Evolutionary conservation across 2,329 filamentous ascomycete genomes (phyloP), one percentile per base, ranked within the genome.

Genomic region (Penicillium corylophilum): DNA sequence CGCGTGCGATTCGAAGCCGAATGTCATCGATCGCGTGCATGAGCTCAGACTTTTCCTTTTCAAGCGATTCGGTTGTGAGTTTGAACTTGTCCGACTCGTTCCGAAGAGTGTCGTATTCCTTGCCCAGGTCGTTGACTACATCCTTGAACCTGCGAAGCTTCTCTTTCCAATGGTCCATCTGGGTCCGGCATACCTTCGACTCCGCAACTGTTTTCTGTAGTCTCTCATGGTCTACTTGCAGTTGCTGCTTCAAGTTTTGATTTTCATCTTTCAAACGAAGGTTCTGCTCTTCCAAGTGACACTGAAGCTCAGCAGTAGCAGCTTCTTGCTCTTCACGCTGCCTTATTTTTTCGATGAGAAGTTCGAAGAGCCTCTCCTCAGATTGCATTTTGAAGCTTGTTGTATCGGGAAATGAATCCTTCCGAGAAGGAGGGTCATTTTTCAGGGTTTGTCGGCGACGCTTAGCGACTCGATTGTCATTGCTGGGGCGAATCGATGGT

Each of bases 341-440:
- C 38, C 59, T 71, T 20, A 74, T 57, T 41, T 54, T 69, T 18
- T 47, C 51, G 18, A 73, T 70, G 2, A 74, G 53, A 28, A 73
- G 61, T 23, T 70, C 63, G 26, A 72, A 72, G 6, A 74, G 52
- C 28, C 63, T 64, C 26, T 73, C 67, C 46, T 74, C 71, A 9
- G 65, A 65, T 1, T 69, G 48, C 10, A 63, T 50, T 5, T 44
- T 46, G 16, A 23, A 10, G 10, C 23, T 41, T 0, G 29, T 26
- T 39, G 46, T 55, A 4, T 18, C 41, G 6, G 12, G 5, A 9
- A 15, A 23, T 7, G 53, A 47, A 33, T 56, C 23, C 24, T 52
- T 43, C 39, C 54, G 44, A 7, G 38, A 9, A 9, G 22, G 22
- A 41, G 47, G 10, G 16, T 38, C 4, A 1, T 4, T 2, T 4